phyloP scores from a whole-genome alignment of 179 eudicot species.

The Carnegiea gigantea region DNA sequence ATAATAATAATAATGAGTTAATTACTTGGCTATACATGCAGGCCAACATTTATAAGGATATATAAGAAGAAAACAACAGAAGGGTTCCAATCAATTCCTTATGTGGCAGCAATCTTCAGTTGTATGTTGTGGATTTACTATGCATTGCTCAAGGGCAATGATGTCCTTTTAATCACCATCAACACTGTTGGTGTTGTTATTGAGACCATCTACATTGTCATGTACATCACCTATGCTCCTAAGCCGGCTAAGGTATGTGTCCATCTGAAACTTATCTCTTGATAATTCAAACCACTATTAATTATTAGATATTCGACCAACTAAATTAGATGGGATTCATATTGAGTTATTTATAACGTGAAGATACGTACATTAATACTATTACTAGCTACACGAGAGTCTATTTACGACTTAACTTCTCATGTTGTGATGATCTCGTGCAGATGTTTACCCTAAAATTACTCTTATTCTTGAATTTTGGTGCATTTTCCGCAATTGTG shows the following conservation, averaged over 20 bases:
- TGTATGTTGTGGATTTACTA: conserved; percentile 52
- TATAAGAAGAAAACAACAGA: conserved; percentile 51
- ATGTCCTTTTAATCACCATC: conserved; percentile 41
- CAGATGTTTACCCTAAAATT: conserved; percentile 56
- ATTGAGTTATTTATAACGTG: too few relatives aligned
- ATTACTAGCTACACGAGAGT: too few relatives aligned
- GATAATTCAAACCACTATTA: too few relatives aligned
- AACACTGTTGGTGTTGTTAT: conserved; percentile 41
- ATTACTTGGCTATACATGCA: conserved; percentile 6
- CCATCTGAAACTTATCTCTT: background rate
- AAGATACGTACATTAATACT: too few relatives aligned
- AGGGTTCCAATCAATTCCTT: conserved; percentile 47
- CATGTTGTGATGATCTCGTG: background rate
- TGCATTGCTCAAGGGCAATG: conserved; percentile 45
- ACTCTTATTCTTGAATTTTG: conserved; percentile 49
- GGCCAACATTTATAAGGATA: conserved; percentile 49
- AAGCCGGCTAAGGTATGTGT: conserved; percentile 38
- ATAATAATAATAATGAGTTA: background rate
- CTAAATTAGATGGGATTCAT: too few relatives aligned
- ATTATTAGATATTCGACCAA: background rate
- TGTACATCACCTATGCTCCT: conserved; percentile 40
- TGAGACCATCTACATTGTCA: conserved; percentile 42
- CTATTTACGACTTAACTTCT: too few relatives aligned
- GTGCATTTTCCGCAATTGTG: conserved; percentile 48
- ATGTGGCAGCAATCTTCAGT: conserved; percentile 44